Base-by-base conservation (phyloP, 148 eudicot genomes). In the Cornus kousa region DNA sequence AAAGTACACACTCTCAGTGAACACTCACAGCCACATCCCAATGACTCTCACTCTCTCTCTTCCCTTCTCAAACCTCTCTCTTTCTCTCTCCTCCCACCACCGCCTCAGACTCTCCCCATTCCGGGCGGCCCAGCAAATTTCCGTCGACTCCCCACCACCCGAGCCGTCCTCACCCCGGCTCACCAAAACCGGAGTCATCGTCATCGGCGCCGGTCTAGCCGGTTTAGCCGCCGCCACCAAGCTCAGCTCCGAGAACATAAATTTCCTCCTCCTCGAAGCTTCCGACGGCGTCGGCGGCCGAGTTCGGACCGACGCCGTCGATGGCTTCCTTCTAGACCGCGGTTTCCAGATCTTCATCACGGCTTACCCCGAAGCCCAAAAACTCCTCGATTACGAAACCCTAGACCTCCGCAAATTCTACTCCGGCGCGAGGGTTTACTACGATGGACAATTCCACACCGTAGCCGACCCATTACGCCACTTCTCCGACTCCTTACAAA, bases 341-440 rank as follows among this genome's bases (percentile, higher is more conserved):
- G 99, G 99, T 68, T 97, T 97, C 88, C 99, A 97, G 66, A 97
- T 97, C 79, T 92, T 97, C 87, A 94, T 97, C 88, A 94, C 99
- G 2, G 92, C 95, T 0, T 97, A 97, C 65, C 98, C 99, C 3
- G 97, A 94, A 81, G 94, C 94, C 37, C 86, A 37, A 24, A 83
- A 74, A 20, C 87, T 97, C 19, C 91, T 97, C 2, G 84, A 97
- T 50, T 94, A 92, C 78, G 20, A 88, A 9, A 64, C 92, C 23
- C 83, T 94, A 14, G 57, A 91, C 16, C 94, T 97, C 68, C 83
- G 76, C 17, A 88, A 80, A 79, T 97, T 97, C 85, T 97, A 92
- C 89, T 91, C 99, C 17, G 99, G 99, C 6, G 99, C 99, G 0
- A 74, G 73, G 8, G 84, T 97, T 17, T 97, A 77, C 78, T 87